Evolutionary conservation across 192 early-diverging fungal species (phyloP), one percentile per base, ranked within the genome.

Genomic region (Umbelopsis vinacea): DNA sequence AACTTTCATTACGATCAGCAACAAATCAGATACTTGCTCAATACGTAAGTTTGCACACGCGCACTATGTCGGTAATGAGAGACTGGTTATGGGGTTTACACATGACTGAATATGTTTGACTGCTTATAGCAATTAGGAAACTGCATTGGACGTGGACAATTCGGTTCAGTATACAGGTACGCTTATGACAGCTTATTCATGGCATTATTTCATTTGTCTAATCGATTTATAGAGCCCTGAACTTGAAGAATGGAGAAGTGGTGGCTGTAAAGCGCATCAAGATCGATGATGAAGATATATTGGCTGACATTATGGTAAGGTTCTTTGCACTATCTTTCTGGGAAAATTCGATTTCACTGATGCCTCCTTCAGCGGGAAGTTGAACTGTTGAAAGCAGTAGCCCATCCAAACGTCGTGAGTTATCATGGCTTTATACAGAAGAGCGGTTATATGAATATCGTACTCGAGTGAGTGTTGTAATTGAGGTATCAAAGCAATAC

Each of bases 111-210:
- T 19, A 17, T 19, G 0, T n/a, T 5, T 50, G n/a, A 50, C 14
- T 21, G 73, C 55, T 74, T 77, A 71, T 82, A 92, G 81, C 91
- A 92, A 80, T 74, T 97, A 9, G 95, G 94, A n/a, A 92, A 91
- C 70, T 91, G 92, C 63, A 97, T 97, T 67, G 95, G 95, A 6
- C 86, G 89, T 46, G 95, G 95, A 11, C 93, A 97, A 70, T 97
- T 95, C 80, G 95, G 94, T 14, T 82, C 93, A 4, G 95, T 97
- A 11, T 94, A 96, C 76, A 86, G 82, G 89, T 90, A 37, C 40
- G 2, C 4, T 52, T 37, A 48, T 57, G 7, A 33, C 11, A 15
- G n/a, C 11, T 12, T 24, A 15, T 72, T 55, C 48, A 67, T 46
- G 38, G 37, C 3, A 37, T 75, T 53, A 55, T 70, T 46, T 43